A percentile compares a stretch with the other conserved stretches of the same genome.
phyloP scores from a whole-genome alignment of 768 basidiomycete species.

The Trichaptum fuscoviolaceum region DNA sequence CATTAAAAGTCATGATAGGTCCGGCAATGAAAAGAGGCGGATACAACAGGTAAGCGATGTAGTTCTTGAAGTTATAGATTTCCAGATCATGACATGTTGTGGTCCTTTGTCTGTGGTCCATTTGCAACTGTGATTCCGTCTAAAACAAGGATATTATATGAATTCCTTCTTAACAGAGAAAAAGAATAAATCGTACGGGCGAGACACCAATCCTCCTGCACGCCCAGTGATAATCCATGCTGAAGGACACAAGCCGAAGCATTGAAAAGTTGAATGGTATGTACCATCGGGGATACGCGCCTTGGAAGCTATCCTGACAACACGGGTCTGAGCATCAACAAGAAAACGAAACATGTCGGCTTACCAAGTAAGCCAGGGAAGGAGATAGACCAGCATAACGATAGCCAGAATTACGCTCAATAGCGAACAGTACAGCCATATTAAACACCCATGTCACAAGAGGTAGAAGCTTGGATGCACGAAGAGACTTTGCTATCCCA shows the following conservation, averaged over 20 bases:
- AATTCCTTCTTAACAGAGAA: constrained; percentile 6
- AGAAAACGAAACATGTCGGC: constrained; percentile 19
- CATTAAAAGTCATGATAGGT: constrained; percentile 94
- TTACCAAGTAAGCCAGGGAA: constrained; percentile 54
- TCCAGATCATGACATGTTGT: constrained; percentile 46
- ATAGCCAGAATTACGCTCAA: constrained; percentile 75
- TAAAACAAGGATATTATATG: constrained; percentile 12
- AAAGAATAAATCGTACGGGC: constrained; percentile 34
- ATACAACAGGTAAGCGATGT: constrained; percentile 83
- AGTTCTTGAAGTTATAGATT: constrained; percentile 65
- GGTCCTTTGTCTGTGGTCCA: constrained; percentile 56
- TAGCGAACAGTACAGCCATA: constrained; percentile 62
- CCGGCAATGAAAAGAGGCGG: constrained; percentile 94
- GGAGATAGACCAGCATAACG: constrained; percentile 52
- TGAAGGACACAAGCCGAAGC: constrained; percentile 89
- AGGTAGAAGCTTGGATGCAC: constrained; percentile 41
- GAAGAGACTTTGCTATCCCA: constrained; percentile 43
- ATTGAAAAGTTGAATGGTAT: constrained; percentile 94
- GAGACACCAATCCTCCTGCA: constrained; percentile 32
- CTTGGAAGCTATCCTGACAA: constrained; percentile 58
- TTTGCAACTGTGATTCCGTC: constrained; percentile 25
- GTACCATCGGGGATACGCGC: constrained; percentile 89
- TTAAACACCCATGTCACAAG: constrained; percentile 77
- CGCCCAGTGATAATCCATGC: constrained; percentile 91
- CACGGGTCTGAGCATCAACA: constrained; percentile 3